Evolutionary conservation across 2,329 filamentous ascomycete genomes (phyloP).

Genomic region (Fusarium sp.): DNA sequence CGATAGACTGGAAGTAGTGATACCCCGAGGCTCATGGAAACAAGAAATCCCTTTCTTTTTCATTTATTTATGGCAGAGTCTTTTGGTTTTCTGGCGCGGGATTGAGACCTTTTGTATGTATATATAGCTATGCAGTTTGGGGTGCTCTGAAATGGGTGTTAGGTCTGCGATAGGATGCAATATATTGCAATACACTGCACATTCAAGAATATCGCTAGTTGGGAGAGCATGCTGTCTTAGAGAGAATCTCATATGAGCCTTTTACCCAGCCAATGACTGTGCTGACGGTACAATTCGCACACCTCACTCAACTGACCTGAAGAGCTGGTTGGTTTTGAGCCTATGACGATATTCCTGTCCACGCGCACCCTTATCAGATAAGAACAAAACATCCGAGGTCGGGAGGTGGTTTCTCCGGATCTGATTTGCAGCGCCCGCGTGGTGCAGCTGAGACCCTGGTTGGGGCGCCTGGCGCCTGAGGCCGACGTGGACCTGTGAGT

Average conservation of each 20-base stretch:
- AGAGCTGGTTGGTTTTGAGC: neutral
- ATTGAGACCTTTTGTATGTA: neutral
- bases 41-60: slow-evolving; percentile 4
- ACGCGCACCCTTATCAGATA: slow-evolving; percentile 38
- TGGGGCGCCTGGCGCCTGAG: slow-evolving; percentile 33
- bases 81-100: slow-evolving; percentile 12
- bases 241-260: neutral
- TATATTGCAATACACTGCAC: neutral
- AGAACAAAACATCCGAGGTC: slow-evolving; percentile 37
- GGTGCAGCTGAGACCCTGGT: slow-evolving; percentile 19
- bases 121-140: slow-evolving; percentile 10
- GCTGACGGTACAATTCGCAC: neutral
- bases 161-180: neutral
- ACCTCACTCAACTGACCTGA: neutral
- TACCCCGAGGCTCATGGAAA: slow-evolving; percentile 36
- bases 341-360: slow-evolving; percentile 40
- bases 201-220: neutral
- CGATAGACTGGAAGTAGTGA: slow-evolving; percentile 29
- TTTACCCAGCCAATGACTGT: neutral
- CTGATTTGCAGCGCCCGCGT: slow-evolving; percentile 17
- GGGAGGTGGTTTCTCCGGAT: slow-evolving; percentile 40
- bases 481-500: slow-evolving; percentile 12
- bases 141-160: neutral
- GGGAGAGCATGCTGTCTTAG: neutral
- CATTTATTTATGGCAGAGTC: slow-evolving; percentile 7